Evolutionary conservation across 1,139 yeast genomes (phyloP), one percentile per base, ranked within the genome.

Genomic region (Yarrowia galli): DNA sequence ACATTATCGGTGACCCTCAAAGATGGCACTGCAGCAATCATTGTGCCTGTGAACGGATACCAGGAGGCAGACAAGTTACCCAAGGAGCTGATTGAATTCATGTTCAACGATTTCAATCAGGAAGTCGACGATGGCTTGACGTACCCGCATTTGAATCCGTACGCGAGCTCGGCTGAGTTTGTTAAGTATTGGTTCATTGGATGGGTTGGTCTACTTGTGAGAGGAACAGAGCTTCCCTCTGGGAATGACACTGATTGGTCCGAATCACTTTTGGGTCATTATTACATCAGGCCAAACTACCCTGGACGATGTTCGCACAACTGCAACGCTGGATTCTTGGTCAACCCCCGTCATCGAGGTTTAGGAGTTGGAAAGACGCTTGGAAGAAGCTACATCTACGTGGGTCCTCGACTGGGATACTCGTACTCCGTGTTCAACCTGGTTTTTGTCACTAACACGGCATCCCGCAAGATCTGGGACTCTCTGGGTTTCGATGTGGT

Each of bases 51-150:
- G 8, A 42, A 58, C 16, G 64, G 64, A 13, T 42, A 28, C 40
- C 22, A 32, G 15, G 64, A 43, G 8, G 64, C 64, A 7, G 16
- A 7, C 16, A 28, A 32, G 18, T 36, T 92, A 9, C 97, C 97
- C 0, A 84, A 84, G 0, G 90, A 89, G 0, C 79, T 92, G 25
- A 74, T 90, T 36, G 87, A 88, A 2, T 91, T 91, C 74, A 75
- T 92, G 66, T 84, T 90, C 71, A 96, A 90, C 73, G 96, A 92
- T 77, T 88, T 89, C 78, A 92, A 92, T 76, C 88, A 88, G 86
- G 97, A 92, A 74, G 86, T 92, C 23, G 91, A 87, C 70, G 81
- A 89, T 67, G 97, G 97, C 49, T 92, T 89, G 70, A 89, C 96
- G 3, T 87, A 87, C 74, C 91, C 97, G 1, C 88, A 88, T 74